Conservation (phyloP, 192 early-diverging fungal genomes). For the Hyaloraphidium curvatum region DNA sequence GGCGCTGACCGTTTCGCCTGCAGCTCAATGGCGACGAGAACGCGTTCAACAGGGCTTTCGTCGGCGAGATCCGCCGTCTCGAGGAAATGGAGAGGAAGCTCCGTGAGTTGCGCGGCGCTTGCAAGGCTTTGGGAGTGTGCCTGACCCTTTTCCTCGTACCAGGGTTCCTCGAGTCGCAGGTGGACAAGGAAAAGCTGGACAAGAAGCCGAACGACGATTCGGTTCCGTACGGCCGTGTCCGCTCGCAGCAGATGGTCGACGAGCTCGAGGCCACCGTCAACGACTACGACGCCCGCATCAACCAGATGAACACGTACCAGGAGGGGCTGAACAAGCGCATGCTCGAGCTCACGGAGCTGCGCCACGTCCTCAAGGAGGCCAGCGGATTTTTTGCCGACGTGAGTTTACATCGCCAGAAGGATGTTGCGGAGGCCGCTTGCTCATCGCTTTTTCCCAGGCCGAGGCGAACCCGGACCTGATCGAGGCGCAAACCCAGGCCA, state of each 20-base stretch:
- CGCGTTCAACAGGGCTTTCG: slow-evolving; percentile 92
- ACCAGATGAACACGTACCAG: slow-evolving; percentile 70
- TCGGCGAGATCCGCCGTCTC: slow-evolving; percentile 79
- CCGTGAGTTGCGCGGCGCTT: slow-evolving; percentile 33
- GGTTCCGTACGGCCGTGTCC: slow-evolving; percentile 27
- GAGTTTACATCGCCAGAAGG: too few relatives aligned
- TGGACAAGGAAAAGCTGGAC: slow-evolving; percentile 54
- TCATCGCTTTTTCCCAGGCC: too few relatives aligned
- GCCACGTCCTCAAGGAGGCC: slow-evolving; percentile 77
- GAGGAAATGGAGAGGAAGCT: slow-evolving; percentile 95
- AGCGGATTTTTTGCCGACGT: slow-evolving; percentile 63
- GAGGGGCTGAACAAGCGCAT: slow-evolving; percentile 73
- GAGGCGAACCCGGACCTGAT: too few relatives aligned
- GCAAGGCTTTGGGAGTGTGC: background rate
- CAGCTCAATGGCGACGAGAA: slow-evolving; percentile 84
- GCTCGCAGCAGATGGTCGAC: slow-evolving; percentile 79
- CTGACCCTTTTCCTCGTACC: background rate
- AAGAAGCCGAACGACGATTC: slow-evolving; percentile 9
- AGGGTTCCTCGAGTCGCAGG: slow-evolving; percentile 69
- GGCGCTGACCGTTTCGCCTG: background rate
- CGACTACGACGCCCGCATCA: slow-evolving; percentile 63
- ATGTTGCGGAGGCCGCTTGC: too few relatives aligned
- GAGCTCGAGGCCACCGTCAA: slow-evolving; percentile 64
- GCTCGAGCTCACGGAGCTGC: slow-evolving; percentile 73
- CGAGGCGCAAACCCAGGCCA: too few relatives aligned